Evolutionary conservation across 2,329 filamentous ascomycete species (phyloP).

Genomic region (Fusarium phyllophilum): DNA sequence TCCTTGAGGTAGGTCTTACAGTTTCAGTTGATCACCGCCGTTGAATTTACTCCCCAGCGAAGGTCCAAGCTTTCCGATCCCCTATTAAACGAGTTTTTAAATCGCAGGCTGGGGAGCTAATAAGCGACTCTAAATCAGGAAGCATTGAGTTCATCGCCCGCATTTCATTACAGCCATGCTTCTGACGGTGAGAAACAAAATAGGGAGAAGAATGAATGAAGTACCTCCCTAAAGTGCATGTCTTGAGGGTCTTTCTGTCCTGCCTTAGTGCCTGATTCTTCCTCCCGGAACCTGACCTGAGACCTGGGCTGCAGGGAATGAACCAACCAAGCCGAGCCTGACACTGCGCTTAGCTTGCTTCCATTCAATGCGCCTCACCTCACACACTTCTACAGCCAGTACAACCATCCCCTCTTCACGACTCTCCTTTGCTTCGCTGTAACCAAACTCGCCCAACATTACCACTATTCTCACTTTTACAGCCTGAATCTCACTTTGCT

Average conservation of each 20-base stretch:
- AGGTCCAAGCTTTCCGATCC: constrained; percentile 28
- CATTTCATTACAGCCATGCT: constrained; percentile 4
- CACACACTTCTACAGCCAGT: constrained; percentile 27
- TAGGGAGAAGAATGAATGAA: neutral
- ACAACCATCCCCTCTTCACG: constrained; percentile 36
- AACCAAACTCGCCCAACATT: constrained; percentile 12
- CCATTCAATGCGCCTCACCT: constrained; percentile 23
- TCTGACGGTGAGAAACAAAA: constrained; percentile 21
- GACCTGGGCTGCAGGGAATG: constrained; percentile 27
- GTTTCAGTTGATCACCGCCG: constrained; percentile 17
- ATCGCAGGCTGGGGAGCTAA: constrained; percentile 33
- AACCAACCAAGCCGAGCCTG: constrained; percentile 33
- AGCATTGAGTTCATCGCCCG: constrained; percentile 9
- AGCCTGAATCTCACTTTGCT: constrained; percentile 13
- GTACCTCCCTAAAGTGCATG: neutral
- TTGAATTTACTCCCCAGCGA: neutral
- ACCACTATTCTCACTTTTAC: constrained; percentile 5
- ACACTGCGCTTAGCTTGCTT: constrained; percentile 30
- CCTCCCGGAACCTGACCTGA: constrained; percentile 26
- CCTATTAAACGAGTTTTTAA: constrained; percentile 28
- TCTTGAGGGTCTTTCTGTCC: constrained; percentile 10
- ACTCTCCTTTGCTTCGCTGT: constrained; percentile 20
- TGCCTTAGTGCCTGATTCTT: constrained; percentile 37
- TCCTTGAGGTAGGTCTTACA: neutral
- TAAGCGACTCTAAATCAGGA: constrained; percentile 2